Percentiles rank a stretch among this genome's conserved stretches.
Evolutionary conservation across 257 asterid genomes (phyloP).

Genomic region (Leonotis leonurus): DNA sequence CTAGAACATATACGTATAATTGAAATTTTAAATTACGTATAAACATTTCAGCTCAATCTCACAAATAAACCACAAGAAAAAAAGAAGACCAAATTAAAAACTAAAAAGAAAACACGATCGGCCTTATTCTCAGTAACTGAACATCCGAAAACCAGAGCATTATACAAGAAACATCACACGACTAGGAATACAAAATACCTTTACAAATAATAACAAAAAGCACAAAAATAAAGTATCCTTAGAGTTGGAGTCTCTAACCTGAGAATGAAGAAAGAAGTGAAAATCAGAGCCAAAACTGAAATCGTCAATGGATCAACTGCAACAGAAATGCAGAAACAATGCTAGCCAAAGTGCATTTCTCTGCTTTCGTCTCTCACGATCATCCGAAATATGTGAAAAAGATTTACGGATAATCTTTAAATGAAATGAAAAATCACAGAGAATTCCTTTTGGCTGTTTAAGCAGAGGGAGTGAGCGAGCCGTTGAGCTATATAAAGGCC

Average conservation of each 20-base stretch:
- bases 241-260: constrained; percentile 32
- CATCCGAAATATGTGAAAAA: not conserved
- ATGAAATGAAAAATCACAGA: not conserved
- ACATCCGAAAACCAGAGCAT: not conserved
- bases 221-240: not conserved
- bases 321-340: constrained; percentile 7
- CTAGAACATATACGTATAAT: not conserved
- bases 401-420: not conserved
- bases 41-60: not conserved
- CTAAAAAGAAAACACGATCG: not conserved
- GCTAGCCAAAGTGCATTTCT: constrained; percentile 23
- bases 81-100: not conserved
- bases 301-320: constrained; percentile 14
- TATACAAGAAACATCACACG: not conserved
- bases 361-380: not conserved
- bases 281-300: constrained; percentile 12
- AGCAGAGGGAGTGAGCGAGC: not conserved
- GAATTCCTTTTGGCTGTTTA: constrained; percentile 4
- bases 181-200: constrained; percentile 6
- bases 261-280: constrained; percentile 9
- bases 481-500: not conserved
- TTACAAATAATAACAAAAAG: not conserved
- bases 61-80: not conserved
- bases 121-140: not conserved
- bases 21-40: not conserved